Evolutionary conservation across 116 monocot species (phyloP).

Genomic region (Zostera marina): DNA sequence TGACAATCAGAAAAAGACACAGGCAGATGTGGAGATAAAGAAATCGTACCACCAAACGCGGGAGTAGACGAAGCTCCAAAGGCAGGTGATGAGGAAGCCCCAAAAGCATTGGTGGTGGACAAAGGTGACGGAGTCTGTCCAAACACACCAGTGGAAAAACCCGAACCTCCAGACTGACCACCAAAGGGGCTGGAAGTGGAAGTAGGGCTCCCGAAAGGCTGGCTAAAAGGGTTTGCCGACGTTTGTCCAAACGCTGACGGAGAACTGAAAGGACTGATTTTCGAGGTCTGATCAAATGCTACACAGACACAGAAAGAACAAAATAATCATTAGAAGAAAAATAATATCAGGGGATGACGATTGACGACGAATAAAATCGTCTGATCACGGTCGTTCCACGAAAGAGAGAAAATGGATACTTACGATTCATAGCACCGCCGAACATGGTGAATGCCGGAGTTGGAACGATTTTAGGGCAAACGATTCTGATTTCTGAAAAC

Average conservation of each 20-base stretch:
- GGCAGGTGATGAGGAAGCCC: constrained; percentile 48
- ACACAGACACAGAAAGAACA: constrained; percentile 3
- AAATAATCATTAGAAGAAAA: neutral
- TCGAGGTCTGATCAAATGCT: constrained; percentile 90
- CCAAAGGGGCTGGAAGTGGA: constrained; percentile 42
- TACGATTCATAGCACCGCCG: neutral
- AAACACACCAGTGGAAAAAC: constrained; percentile 89
- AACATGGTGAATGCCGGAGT: neutral
- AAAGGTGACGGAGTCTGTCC: constrained; percentile 45
- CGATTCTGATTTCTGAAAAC: neutral
- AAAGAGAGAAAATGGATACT: neutral
- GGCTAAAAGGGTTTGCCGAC: constrained; percentile 49
- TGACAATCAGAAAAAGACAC: neutral
- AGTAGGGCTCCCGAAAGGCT: constrained; percentile 63
- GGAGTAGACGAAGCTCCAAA: constrained; percentile 31
- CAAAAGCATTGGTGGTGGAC: constrained; percentile 48
- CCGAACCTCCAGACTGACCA: constrained; percentile 49
- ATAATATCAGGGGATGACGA: neutral
- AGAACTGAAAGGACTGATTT: constrained; percentile 55
- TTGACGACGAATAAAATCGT: neutral
- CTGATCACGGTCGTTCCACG: no score
- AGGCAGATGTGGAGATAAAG: neutral
- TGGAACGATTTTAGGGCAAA: neutral
- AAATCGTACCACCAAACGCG: constrained; percentile 10
- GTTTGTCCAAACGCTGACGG: constrained; percentile 62